A percentile compares a stretch with the other conserved stretches of the same genome.
Evolutionary conservation across 345 rosid genomes (phyloP).

Genomic region (Pugionium cornutum): DNA sequence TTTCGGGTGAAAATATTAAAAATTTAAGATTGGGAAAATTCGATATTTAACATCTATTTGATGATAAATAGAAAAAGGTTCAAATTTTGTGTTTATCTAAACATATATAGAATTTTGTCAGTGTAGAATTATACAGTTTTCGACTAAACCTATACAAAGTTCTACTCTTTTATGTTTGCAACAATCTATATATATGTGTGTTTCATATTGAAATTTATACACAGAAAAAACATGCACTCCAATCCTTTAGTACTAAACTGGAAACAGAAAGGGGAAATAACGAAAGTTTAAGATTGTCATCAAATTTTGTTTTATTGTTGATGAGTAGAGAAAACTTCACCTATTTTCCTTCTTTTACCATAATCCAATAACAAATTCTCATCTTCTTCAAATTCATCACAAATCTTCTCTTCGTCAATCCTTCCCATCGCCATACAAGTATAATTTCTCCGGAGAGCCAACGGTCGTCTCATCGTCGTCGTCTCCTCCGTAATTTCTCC

Average conservation of each 20-base stretch:
- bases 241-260: background rate
- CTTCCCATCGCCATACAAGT: conserved; percentile 49
- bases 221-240: conserved; percentile 21
- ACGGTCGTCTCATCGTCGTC: conserved; percentile 24
- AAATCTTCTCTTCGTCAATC: conserved; percentile 74
- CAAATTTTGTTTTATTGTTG: conserved; percentile 1
- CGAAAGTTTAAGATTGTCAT: background rate
- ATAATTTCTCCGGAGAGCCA: conserved; percentile 32
- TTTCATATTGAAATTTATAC: conserved; percentile 3
- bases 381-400: conserved; percentile 46
- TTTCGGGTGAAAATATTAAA: too few species aligned
- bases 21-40: too few species aligned
- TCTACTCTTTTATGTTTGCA: background rate
- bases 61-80: too few species aligned
- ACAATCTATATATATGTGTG: background rate
- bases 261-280: background rate
- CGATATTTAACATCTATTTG: too few species aligned
- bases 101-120: too few species aligned
- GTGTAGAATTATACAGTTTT: too few species aligned
- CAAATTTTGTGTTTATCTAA: too few species aligned
- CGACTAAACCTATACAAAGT: background rate
- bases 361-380: conserved; percentile 5
- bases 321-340: conserved; percentile 14
- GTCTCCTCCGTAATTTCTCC: conserved; percentile 23
- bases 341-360: conserved; percentile 3